Conservation (phyloP, 768 basidiomycete genomes). For the Suillus cothurnatus region DNA sequence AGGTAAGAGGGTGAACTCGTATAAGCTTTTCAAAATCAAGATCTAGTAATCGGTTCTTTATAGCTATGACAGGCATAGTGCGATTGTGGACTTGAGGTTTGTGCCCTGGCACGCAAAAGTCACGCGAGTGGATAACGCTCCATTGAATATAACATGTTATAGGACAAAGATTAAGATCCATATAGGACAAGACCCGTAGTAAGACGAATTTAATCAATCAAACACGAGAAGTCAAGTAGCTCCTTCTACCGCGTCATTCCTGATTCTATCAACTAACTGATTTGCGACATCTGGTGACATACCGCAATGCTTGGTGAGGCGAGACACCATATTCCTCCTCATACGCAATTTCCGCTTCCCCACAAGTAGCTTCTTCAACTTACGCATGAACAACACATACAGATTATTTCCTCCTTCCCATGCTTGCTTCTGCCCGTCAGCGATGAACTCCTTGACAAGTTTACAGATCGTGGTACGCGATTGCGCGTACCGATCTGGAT, state of each 20-base stretch:
- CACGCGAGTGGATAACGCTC: no score
- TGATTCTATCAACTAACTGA: constrained; percentile 11
- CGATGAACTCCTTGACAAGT: not conserved
- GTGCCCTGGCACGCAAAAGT: constrained; percentile 9
- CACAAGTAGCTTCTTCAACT: constrained; percentile 18
- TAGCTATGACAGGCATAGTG: no score
- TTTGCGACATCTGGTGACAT: constrained; percentile 27
- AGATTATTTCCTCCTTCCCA: not conserved
- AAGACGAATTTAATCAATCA: not conserved
- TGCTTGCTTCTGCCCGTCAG: not conserved
- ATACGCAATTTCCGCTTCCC: constrained; percentile 14
- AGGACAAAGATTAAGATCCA: not conserved
- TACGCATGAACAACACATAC: constrained; percentile 20
- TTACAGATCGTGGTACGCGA: not conserved
- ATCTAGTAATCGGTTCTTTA: no score
- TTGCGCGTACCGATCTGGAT: not conserved
- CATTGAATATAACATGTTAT: constrained; percentile 28
- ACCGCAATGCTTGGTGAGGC: constrained; percentile 27
- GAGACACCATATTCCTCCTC: constrained; percentile 18
- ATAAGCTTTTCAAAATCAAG: no score
- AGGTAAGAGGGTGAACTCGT: no score
- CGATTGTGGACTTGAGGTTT: constrained; percentile 10
- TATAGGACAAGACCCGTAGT: not conserved
- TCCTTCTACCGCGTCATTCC: no score
- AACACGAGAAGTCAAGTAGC: not conserved